Evolutionary conservation across 352 stramenopile species (phyloP), one percentile per base, ranked within the genome.

Genomic region (Pythium coloratum): DNA sequence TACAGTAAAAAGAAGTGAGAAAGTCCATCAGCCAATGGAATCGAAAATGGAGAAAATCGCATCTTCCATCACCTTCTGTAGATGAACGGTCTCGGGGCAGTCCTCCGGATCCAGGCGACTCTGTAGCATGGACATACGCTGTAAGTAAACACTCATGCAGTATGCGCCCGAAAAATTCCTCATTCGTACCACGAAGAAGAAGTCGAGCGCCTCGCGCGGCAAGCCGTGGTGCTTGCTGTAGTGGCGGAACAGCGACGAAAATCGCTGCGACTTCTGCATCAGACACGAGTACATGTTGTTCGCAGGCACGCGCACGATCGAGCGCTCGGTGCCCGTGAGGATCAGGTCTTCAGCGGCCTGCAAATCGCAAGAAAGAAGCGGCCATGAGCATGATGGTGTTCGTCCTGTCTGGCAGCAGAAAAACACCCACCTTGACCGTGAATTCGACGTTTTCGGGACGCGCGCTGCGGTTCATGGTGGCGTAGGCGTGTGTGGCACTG

Each of bases 191-290:
- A 90, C 97, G 73, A 99, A 99, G 80, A 98, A 99, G 69, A 99
- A 99, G 70, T 98, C 97, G 38, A 99, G 81, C 64, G 97, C 94
- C 62, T 99, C 96, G 69, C 98, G 97, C 9, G 95, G 84, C 46
- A 99, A 70, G 5, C 97, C 97, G 77, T 99, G 96, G 80, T 99
- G 98, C 76, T 99, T 99, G 73, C 95, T 98, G 77, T 99, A 99
- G 80, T 99, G 97, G 54, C 96, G 95, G 70, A 99, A 99, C 20
- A 99, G 88, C 59, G 89, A 98, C 32, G 94, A 98, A 75, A 99
- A 99, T 20, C 95, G 90, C 81, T 99, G 97, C 20, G 96, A 98
- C 77, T 99, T 99, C 57, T 99, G 90, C 97, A 99, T 99, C 55
- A 99, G 80, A 69, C 97, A 99, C 72, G 87, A 93, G 75, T 94